Base-by-base conservation (phyloP, 306 rosid species). In the Acacia crassicarpa region DNA sequence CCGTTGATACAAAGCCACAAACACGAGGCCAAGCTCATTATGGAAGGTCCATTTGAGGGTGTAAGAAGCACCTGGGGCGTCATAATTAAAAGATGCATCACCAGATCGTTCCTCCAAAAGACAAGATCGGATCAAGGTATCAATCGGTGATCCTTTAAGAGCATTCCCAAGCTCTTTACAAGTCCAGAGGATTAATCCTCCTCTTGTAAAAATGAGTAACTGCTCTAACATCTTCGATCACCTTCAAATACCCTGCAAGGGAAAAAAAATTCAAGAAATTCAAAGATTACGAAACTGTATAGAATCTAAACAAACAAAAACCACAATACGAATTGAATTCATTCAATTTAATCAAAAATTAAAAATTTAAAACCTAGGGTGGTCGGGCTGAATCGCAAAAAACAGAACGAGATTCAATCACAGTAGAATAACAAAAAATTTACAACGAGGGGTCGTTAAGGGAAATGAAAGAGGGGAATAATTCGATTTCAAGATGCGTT, bases 41-140 rank as follows among this genome's bases (percentile, higher is more conserved):
- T 91, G 98, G 87, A 93, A 95, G 76, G 90, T 93, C 99, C 98
- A 95, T 81, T 95, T 95, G 77, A 95, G 97, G 51, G 98, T 90
- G 83, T 95, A 95, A 0, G 99, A 82, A 5, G 97, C 94, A 69
- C 97, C 98, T 8, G 98, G 91, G 27, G 92, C 94, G 44, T 87
- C 97, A 82, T 95, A 92, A 56, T 88, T 94, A 85, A 81, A 95
- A 1, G 94, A 91, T 8, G 97, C 88, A 8, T 92, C 92, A 83
- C 98, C 97, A 0, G 98, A 93, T 79, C 98, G 87, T 70, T 95
- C 99, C 92, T 95, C 99, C 79, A 95, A 85, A 70, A 95, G 98
- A 78, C 98, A 95, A 8, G 98, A 95, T 32, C 97, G 88, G 83
- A 95, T 93, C 92, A 95, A 84, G 23, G 97, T 88, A 83, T 95